Conservation (phyloP, 2,329 filamentous ascomycete genomes). For the Scortechinia acanthostroma region DNA sequence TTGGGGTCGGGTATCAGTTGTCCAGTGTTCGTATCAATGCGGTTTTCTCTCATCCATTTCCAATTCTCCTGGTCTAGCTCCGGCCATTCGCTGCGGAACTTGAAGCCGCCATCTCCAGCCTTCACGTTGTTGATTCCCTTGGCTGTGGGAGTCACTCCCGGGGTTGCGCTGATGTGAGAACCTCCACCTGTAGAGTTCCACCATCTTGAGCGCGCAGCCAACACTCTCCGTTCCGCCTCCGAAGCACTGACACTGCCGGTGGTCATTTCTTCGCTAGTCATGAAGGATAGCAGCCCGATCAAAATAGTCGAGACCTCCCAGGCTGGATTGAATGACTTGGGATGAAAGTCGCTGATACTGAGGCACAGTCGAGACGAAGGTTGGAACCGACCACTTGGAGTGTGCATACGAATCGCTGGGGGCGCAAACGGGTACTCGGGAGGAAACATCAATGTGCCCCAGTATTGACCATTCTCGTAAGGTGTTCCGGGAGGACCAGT, state of each 20-base stretch:
- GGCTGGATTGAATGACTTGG: constrained; percentile 93
- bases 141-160: constrained; percentile 25
- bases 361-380: constrained; percentile 86
- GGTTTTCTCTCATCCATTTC: constrained; percentile 80
- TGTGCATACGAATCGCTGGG: constrained; percentile 98
- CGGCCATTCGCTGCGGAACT: constrained; percentile 84
- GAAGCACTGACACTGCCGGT: constrained; percentile 79
- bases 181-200: constrained; percentile 95
- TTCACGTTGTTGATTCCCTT: constrained; percentile 70
- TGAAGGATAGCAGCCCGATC: constrained; percentile 88
- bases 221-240: constrained; percentile 69
- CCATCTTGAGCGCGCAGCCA: constrained; percentile 77
- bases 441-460: constrained; percentile 93
- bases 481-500: constrained; percentile 90
- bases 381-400: constrained; percentile 89
- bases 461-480: constrained; percentile 92
- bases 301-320: constrained; percentile 98
- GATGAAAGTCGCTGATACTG: constrained; percentile 95
- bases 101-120: constrained; percentile 83
- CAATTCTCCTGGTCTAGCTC: constrained; percentile 84
- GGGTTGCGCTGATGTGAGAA: constrained; percentile 46
- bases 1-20: constrained; percentile 30
- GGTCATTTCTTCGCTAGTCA: constrained; percentile 98
- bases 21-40: constrained; percentile 73
- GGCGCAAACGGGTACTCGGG: constrained; percentile 95